Conservation (phyloP, 23 red algal genomes). For the Agarophyton chilense region DNA sequence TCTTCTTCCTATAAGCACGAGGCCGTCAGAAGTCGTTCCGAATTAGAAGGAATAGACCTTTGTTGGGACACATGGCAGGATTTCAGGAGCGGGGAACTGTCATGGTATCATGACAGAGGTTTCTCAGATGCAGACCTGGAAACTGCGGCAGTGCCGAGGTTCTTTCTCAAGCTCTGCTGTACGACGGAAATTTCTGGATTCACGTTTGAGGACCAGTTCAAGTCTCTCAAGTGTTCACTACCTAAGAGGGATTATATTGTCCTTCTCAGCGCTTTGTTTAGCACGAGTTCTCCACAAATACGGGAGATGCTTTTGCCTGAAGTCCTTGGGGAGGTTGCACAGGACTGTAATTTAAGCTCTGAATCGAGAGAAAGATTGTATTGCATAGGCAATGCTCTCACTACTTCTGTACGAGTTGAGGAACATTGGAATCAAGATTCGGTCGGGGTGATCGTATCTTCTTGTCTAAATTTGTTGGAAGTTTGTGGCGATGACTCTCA, state of each 20-base stretch:
- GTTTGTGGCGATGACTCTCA: not conserved
- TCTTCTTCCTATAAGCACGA: not conserved
- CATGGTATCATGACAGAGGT: not conserved
- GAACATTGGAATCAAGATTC: not conserved
- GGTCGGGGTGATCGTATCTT: not conserved
- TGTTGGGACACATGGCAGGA: not conserved
- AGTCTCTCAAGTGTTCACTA: not conserved
- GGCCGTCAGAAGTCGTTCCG: not conserved
- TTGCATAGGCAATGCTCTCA: not conserved
- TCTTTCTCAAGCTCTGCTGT: not conserved
- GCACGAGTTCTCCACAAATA: not conserved
- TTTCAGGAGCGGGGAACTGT: not conserved
- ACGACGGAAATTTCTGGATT: not conserved
- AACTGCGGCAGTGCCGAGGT: not conserved
- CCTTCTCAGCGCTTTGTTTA: not conserved
- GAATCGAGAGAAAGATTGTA: not conserved
- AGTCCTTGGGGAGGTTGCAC: not conserved
- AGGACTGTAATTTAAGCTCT: not conserved
- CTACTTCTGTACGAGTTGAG: not conserved
- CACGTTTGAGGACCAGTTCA: not conserved
- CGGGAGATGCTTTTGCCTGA: not conserved
- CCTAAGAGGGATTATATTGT: not conserved
- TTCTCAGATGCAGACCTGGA: not conserved
- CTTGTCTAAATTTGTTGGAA: not conserved
- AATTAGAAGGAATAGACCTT: not conserved